Evolutionary conservation across 176 grass and related monocot species (phyloP).

Genomic region (Oryza brachyantha): DNA sequence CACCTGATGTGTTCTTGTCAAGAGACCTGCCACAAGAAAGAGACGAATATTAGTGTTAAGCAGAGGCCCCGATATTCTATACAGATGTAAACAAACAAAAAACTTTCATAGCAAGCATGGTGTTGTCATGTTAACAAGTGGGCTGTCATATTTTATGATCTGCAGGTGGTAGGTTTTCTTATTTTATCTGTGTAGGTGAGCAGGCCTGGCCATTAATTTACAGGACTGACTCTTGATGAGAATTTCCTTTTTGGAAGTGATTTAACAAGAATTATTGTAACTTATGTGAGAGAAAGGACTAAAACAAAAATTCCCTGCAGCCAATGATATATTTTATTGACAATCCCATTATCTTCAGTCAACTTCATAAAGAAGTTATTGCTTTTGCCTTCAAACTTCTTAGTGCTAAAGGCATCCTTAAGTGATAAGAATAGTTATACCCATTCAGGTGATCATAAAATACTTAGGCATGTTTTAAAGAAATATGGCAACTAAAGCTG

Average conservation of each 20-base stretch:
- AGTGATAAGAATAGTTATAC: no score
- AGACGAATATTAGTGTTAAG: conserved; percentile 32
- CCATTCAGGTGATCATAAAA: not conserved
- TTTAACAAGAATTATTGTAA: not conserved
- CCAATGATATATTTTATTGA: not conserved
- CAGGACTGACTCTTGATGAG: not conserved
- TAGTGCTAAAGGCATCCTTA: not conserved
- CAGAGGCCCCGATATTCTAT: conserved; percentile 11
- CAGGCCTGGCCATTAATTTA: not conserved
- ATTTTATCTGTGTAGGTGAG: not conserved
- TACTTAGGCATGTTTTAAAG: not conserved
- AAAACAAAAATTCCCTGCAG: not conserved
- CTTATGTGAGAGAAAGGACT: not conserved
- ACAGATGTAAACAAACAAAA: conserved; percentile 7
- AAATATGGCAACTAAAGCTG: conserved; percentile 1
- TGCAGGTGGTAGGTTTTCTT: not conserved
- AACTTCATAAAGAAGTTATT: not conserved
- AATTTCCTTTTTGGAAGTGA: not conserved
- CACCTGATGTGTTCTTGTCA: conserved; percentile 64
- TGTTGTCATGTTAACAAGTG: not conserved
- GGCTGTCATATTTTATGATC: not conserved
- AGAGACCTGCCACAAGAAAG: conserved; percentile 51
- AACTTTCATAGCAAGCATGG: not conserved
- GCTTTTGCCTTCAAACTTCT: not conserved
- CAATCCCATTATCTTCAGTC: not conserved